Evolutionary conservation across 1,284 basidiomycete genomes (phyloP), one percentile per base, ranked within the genome.

Genomic region (Fistulinella cinereoalba): DNA sequence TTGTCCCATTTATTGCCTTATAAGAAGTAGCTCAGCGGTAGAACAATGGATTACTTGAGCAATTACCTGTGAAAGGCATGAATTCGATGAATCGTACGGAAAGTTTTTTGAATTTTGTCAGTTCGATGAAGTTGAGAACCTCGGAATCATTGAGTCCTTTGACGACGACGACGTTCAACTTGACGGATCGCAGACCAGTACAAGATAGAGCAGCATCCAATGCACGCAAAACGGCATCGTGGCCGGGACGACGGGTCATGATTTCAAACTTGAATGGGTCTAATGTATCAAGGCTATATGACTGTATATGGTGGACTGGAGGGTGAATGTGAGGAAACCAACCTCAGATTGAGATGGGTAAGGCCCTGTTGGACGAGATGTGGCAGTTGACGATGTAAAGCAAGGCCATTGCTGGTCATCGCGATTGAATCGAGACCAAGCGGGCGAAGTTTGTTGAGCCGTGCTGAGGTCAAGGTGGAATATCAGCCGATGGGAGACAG

Each of bases 51-150:
- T 25, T 23, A 44, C 7, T 37, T 3, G 44, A 41, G 43, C 19
- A 62, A 67, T 57, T 56, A 86, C 86, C 89, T 60, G 83, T 86
- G 62, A 95, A 95, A 8, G 92, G 92, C 92, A 95, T 94, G 63
- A 92, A 94, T 65, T 93, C 91, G 50, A 94, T 94, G 65, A 95
- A 92, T 16, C 92, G 81, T 19, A 93, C 80, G 34, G 81, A 88
- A 33, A 93, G 66, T 3, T 71, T 66, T 46, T 73, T 71, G 37
- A 85, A 68, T 56, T 75, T 80, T 4, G 89, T 91, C 65, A 92
- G 72, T 53, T 84, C 79, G 21, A 92, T 79, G 60, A 95, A 94
- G 50, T 88, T 82, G 4, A 81, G 64, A 2, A 92, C 72, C 65
- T 95, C 91, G 13, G 71, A 62, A 58, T 93, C 88, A 57, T 95